Percentiles rank a stretch among this genome's conserved stretches.
Conservation (phyloP, 768 basidiomycete genomes). For the Trametes villosa region DNA sequence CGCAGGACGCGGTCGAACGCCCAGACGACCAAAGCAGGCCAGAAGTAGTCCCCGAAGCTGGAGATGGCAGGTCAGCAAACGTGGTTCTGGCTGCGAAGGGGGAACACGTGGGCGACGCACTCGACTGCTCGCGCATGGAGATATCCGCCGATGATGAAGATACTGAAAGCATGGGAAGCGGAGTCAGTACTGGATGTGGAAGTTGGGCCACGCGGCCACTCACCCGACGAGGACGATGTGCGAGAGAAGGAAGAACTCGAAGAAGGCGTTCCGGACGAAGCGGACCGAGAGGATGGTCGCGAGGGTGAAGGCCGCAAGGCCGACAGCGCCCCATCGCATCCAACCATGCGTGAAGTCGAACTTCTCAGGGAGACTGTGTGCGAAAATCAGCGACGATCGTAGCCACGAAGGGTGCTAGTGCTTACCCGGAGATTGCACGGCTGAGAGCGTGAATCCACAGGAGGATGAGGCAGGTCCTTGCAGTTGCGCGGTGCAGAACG, state of each 20-base stretch:
- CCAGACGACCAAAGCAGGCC: constrained; percentile 55
- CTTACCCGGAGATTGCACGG: constrained; percentile 21
- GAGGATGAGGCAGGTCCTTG: constrained; percentile 46
- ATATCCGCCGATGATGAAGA: constrained; percentile 47
- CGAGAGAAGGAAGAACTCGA: constrained; percentile 44
- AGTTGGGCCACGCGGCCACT: constrained; percentile 8
- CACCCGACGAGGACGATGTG: constrained; percentile 36
- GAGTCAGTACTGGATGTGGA: not conserved
- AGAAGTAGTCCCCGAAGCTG: constrained; percentile 50
- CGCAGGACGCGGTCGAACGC: constrained; percentile 50
- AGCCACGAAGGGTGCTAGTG: not conserved
- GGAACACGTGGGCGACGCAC: constrained; percentile 19
- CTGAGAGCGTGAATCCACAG: constrained; percentile 45
- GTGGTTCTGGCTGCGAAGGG: constrained; percentile 15
- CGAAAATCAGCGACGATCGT: not conserved
- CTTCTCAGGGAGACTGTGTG: constrained; percentile 12
- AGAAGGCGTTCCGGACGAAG: constrained; percentile 45
- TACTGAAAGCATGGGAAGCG: constrained; percentile 31
- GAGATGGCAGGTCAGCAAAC: constrained; percentile 3
- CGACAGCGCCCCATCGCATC: constrained; percentile 29
- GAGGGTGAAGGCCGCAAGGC: constrained; percentile 31
- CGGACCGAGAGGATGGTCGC: constrained; percentile 44
- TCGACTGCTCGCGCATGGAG: constrained; percentile 19
- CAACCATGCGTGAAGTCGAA: constrained; percentile 19
- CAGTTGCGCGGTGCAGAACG: constrained; percentile 51